Evolutionary conservation across 2,329 filamentous ascomycete species (phyloP).

Genomic region (Polytolypa hystricis): DNA sequence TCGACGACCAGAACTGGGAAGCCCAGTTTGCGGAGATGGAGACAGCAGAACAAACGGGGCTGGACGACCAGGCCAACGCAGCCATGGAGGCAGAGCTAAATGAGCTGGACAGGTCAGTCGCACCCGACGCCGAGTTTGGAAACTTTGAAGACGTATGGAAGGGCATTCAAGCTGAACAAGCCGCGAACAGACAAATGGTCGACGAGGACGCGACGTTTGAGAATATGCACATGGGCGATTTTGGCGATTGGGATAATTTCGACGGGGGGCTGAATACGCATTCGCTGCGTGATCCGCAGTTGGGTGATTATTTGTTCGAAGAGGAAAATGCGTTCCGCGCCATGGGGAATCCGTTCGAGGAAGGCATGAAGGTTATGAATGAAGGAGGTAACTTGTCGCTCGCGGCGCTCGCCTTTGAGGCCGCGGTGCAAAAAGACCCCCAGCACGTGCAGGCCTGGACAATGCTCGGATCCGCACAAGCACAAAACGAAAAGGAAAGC

Average conservation of each 20-base stretch:
- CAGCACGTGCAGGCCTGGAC: slow-evolving; percentile 89
- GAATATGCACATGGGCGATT: slow-evolving; percentile 53
- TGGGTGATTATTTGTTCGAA: slow-evolving; percentile 91
- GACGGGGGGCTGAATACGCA: slow-evolving; percentile 55
- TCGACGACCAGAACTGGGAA: slow-evolving; percentile 92
- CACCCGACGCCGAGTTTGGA: slow-evolving; percentile 56
- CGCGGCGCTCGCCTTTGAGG: slow-evolving; percentile 88
- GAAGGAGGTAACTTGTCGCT: slow-evolving; percentile 90
- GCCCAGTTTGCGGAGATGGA: slow-evolving; percentile 89
- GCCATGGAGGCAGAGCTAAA: slow-evolving; percentile 80
- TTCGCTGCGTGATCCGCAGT: slow-evolving; percentile 59
- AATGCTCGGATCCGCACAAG: slow-evolving; percentile 80
- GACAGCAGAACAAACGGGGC: slow-evolving; percentile 39
- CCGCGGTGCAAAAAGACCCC: slow-evolving; percentile 81
- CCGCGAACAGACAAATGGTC: slow-evolving; percentile 46
- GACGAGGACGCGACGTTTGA: slow-evolving; percentile 49
- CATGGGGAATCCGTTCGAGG: slow-evolving; percentile 74
- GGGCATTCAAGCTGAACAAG: slow-evolving; percentile 36
- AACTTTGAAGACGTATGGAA: slow-evolving; percentile 73
- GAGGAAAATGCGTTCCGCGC: slow-evolving; percentile 82
- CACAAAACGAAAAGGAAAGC: slow-evolving; percentile 96
- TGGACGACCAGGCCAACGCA: slow-evolving; percentile 54
- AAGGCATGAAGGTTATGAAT: slow-evolving; percentile 85
- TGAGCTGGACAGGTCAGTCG: slow-evolving; percentile 73
- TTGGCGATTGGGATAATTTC: slow-evolving; percentile 70